A percentile compares a stretch with the other conserved stretches of the same genome.
Evolutionary conservation across 345 rosid genomes (phyloP).

Genomic region (Lagerstroemia speciosa): DNA sequence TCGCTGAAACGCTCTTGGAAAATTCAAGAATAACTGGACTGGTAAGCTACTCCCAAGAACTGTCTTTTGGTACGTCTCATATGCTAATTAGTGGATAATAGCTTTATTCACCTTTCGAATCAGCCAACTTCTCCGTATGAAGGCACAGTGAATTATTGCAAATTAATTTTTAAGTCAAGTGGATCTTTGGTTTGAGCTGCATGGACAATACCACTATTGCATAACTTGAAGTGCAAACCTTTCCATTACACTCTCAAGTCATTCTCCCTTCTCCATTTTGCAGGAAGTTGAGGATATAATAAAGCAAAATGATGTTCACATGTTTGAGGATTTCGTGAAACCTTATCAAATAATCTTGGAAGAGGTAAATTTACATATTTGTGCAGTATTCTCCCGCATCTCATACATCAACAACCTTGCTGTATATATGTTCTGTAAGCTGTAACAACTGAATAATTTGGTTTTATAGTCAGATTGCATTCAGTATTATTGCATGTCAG

Average conservation of each 20-base stretch:
- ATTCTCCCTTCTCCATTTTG: not conserved
- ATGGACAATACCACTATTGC: not conserved
- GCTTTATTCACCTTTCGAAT: not conserved
- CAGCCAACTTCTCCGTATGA: not conserved
- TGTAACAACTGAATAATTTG: not conserved
- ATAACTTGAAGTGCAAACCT: not conserved
- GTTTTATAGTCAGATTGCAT: not conserved
- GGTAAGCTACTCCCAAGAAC: constrained; percentile 29
- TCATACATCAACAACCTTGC: not conserved
- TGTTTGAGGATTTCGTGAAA: constrained; percentile 86
- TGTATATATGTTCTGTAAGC: not conserved
- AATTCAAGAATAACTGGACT: constrained; percentile 85
- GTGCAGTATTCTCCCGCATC: not conserved
- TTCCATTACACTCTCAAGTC: not conserved
- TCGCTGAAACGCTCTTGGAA: constrained; percentile 60
- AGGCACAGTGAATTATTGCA: not conserved
- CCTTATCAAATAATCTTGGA: constrained; percentile 67
- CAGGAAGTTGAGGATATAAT: constrained; percentile 80
- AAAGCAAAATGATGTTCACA: constrained; percentile 50
- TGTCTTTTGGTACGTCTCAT: not conserved
- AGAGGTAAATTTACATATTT: constrained; percentile 36
- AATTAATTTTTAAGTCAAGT: too few relatives aligned
- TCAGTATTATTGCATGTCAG: not conserved
- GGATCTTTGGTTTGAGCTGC: not conserved
- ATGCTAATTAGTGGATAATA: not conserved